Percentiles rank a stretch among this genome's conserved stretches.
Conservation (phyloP, 768 basidiomycete genomes). For the Pluteus cervinus region DNA sequence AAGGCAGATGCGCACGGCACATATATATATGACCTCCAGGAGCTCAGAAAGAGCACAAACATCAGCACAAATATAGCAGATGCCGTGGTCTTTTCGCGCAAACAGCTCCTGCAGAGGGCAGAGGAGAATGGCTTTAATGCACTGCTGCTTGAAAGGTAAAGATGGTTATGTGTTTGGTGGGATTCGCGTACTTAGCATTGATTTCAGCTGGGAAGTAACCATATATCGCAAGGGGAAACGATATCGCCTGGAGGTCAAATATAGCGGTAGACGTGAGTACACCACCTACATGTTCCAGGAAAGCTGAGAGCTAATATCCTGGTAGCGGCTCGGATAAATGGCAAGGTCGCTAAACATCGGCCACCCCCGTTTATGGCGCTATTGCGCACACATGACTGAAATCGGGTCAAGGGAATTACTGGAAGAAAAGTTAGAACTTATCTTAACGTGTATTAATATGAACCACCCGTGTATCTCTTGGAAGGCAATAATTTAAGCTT, state of each 20-base stretch:
- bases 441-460: no score
- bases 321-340: conserved; percentile 48
- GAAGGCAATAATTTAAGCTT: no score
- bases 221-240: conserved; percentile 55
- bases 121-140: conserved; percentile 53
- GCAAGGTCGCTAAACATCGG: conserved; percentile 37
- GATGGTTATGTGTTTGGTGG: conserved; percentile 3
- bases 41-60: conserved; percentile 35
- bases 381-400: conserved; percentile 35
- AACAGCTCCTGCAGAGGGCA: conserved; percentile 55
- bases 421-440: no score
- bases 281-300: conserved; percentile 1
- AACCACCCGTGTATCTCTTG: no score
- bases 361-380: conserved; percentile 67
- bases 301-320: conserved; percentile 6
- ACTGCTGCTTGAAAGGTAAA: conserved; percentile 62
- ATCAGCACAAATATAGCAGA: conserved; percentile 42
- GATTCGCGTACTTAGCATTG: conserved; percentile 6
- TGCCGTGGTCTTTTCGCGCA: conserved; percentile 56
- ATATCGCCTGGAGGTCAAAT: conserved; percentile 64
- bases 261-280: conserved; percentile 53
- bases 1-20: conserved; percentile 49
- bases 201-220: conserved; percentile 53
- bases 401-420: no score
- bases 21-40: conserved; percentile 57